A percentile compares a stretch with the other conserved stretches of the same genome.
Evolutionary conservation across 2,329 filamentous ascomycete genomes (phyloP).

Genomic region (Microsporum audouinii): DNA sequence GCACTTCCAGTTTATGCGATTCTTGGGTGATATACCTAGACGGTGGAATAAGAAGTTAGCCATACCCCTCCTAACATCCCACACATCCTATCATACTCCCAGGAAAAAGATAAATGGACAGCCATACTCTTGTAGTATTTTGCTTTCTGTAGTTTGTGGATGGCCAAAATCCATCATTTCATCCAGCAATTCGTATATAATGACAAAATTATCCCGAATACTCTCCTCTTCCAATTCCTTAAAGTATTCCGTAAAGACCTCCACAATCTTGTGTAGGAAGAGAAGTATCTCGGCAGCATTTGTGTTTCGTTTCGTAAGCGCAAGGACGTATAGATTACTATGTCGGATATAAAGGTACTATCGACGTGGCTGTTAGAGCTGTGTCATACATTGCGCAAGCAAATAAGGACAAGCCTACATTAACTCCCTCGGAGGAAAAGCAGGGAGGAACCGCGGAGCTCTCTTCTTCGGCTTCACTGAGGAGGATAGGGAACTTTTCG

Average conservation of each 20-base stretch:
- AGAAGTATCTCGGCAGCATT: constrained; percentile 97
- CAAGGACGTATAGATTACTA: constrained; percentile 97
- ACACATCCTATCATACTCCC: neutral
- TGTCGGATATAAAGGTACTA: constrained; percentile 98
- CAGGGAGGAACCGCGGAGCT: constrained; percentile 93
- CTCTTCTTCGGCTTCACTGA: constrained; percentile 98
- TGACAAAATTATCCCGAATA: constrained; percentile 97
- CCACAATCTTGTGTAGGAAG: constrained; percentile 95
- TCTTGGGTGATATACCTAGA: constrained; percentile 87
- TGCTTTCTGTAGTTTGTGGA: constrained; percentile 93
- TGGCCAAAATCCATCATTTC: constrained; percentile 99
- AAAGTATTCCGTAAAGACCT: constrained; percentile 99
- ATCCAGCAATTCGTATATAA: constrained; percentile 96
- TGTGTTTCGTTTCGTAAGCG: constrained; percentile 94
- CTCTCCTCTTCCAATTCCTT: constrained; percentile 98
- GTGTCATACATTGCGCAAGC: neutral
- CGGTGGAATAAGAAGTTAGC: neutral
- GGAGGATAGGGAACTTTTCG: constrained; percentile 90
- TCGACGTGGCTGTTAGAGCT: neutral
- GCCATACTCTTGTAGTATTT: constrained; percentile 79
- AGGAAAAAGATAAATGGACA: neutral
- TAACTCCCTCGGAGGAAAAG: constrained; percentile 97
- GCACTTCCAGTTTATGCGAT: constrained; percentile 94
- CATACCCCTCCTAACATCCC: neutral
- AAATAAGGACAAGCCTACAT: constrained; percentile 48